Base-by-base conservation (phyloP, 495 filamentous ascomycete genomes). In the Penicillium samsonianum region DNA sequence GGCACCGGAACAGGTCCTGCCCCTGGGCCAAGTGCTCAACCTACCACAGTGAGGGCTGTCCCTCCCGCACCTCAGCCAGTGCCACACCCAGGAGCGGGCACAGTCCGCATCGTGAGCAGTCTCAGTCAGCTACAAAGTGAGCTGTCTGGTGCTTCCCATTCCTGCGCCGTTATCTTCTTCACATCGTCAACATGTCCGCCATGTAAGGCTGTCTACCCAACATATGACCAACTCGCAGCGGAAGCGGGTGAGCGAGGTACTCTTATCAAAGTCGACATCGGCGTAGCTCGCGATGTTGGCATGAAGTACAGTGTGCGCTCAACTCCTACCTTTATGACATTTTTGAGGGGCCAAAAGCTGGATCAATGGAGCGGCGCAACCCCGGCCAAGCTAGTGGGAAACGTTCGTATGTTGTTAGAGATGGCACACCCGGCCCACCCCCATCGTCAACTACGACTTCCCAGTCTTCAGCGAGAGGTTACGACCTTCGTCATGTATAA, bases 261-360 rank as follows among this genome's bases (percentile, higher is more conserved):
- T 9, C 79, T 96, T 23, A 88, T 97, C 71, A 96, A 93, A 65
- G 89, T 94, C 17, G 94, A 98, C 62, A 82, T 87, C 44, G 83
- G 82, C 49, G 67, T 75, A 17, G 87, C 88, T 0, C 80, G 79
- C 25, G 87, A 91, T 48, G 82, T 93, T 30, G 82, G 77, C 30
- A 71, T 73, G 23, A 82, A 79, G 28, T 96, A 91, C 71, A 67
- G 75, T 40, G 82, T 97, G 51, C 79, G 80, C 8, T 86, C 87
- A 25, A 96, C 91, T 0, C 93, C 93, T 2, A 96, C 94, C 2
- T 97, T 97, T 68, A 88, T 93, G 64, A 92, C 91, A 2, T 96
- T 91, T 62, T 69, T 94, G 35, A 85, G 82, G 54, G 91, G 91
- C 14, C 67, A 86, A 51, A 84, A 92, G 69, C 79, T 89, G 11